A percentile compares a stretch with the other conserved stretches of the same genome.
These are phyloP conservation scores for Camelina sativa DNA, from an alignment of 345 rosid species.

Conservation along the genomic window DNA sequence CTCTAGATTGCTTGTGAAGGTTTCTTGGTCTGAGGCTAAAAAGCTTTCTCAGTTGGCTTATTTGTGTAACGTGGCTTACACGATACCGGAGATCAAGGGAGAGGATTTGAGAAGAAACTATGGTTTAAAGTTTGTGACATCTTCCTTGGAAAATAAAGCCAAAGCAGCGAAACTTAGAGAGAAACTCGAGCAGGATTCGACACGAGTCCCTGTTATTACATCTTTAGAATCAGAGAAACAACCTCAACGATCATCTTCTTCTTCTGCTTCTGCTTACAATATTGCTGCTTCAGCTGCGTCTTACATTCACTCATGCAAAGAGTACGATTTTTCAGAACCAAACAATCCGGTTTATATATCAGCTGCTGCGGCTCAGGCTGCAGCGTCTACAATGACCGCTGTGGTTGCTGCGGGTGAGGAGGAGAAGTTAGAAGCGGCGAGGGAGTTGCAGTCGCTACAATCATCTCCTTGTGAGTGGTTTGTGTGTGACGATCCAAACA, in stretches of 20 bases:
- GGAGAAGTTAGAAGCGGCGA: slow-evolving; percentile 77
- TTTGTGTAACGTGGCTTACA: slow-evolving; percentile 86
- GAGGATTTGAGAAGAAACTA: slow-evolving; percentile 61
- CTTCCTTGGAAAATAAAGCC: slow-evolving; percentile 81
- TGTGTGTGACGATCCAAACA: slow-evolving; percentile 74
- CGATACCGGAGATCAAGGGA: slow-evolving; percentile 64
- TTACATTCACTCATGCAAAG: slow-evolving; percentile 65
- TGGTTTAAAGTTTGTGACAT: slow-evolving; percentile 74
- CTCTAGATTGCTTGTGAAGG: slow-evolving; percentile 53
- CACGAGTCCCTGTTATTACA: slow-evolving; percentile 39
- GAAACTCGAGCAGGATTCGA: slow-evolving; percentile 62
- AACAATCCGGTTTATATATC: slow-evolving; percentile 56
- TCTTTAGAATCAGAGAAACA: slow-evolving; percentile 37
- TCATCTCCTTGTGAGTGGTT: slow-evolving; percentile 96
- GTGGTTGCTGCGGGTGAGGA: slow-evolving; percentile 89
- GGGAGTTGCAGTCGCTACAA: slow-evolving; percentile 73
- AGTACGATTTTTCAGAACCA: slow-evolving; percentile 39
- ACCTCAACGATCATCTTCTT: slow-evolving; percentile 37
- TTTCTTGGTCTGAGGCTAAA: slow-evolving; percentile 70
- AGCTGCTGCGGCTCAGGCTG: slow-evolving; percentile 80
- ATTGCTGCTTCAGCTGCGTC: slow-evolving; percentile 97
- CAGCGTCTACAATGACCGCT: slow-evolving; percentile 82
- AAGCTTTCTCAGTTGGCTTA: slow-evolving; percentile 79
- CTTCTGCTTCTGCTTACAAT: slow-evolving; percentile 64
- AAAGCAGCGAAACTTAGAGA: slow-evolving; percentile 60